Evolutionary conservation across 345 rosid species (phyloP).

Genomic region (Leavenworthia alabamica): DNA sequence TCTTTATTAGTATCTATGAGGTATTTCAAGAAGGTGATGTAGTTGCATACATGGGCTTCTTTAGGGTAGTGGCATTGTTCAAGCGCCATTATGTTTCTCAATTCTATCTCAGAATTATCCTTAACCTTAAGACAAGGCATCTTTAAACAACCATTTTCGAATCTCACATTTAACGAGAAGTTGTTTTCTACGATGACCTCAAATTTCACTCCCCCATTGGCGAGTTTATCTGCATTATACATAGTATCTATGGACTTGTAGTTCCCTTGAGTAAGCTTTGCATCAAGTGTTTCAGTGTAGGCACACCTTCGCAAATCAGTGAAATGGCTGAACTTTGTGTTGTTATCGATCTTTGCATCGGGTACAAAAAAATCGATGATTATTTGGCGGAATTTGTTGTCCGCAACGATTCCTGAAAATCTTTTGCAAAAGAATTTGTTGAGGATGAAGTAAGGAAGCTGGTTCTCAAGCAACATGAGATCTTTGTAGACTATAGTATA

Average conservation of each 20-base stretch:
- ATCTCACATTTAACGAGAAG: neutral
- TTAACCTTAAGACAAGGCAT: neutral
- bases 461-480: conserved; percentile 23
- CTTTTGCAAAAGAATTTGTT: neutral
- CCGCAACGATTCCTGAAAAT: accelerated
- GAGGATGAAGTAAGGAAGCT: conserved; percentile 25
- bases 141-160: neutral
- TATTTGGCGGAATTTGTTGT: neutral
- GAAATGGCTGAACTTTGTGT: neutral
- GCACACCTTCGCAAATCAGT: no score
- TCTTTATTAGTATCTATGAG: neutral
- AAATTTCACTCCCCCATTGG: neutral
- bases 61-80: neutral
- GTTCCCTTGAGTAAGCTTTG: no score
- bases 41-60: neutral
- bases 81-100: neutral
- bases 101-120: neutral
- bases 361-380: neutral
- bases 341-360: neutral
- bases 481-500: no score
- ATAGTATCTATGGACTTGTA: neutral
- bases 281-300: no score
- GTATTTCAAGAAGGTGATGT: neutral
- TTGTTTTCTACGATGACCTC: no score
- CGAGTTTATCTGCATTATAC: neutral